phyloP scores from a whole-genome alignment of 805 yeast species.

The Metschnikowia gruessii region DNA sequence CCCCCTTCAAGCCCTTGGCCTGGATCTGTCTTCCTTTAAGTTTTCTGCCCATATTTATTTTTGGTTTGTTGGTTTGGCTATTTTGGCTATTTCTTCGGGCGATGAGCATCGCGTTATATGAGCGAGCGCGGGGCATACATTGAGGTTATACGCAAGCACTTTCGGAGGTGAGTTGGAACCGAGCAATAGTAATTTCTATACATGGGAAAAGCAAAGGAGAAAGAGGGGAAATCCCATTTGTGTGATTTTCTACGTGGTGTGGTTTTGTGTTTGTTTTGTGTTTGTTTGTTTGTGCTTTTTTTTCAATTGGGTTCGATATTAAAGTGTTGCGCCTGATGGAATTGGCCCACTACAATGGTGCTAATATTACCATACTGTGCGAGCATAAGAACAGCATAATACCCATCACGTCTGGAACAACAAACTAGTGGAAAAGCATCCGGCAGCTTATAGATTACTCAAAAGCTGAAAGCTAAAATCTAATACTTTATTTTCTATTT shows the following conservation, averaged over 20 bases:
- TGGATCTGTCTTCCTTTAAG: conserved; percentile 27
- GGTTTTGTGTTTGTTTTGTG: too few species aligned
- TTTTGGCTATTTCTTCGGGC: not conserved
- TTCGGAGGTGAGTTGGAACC: not conserved
- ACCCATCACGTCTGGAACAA: too few species aligned
- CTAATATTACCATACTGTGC: too few species aligned
- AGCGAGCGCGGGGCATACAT: not conserved
- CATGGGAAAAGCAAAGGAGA: too few species aligned
- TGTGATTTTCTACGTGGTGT: too few species aligned
- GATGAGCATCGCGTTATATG: conserved; percentile 19
- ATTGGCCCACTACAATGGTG: too few species aligned
- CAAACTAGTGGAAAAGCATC: too few species aligned
- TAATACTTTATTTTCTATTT: not conserved
- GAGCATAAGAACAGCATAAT: too few species aligned
- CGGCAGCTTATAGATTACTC: not conserved
- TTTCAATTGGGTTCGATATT: too few species aligned
- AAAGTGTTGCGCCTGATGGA: too few species aligned
- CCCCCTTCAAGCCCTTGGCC: conserved; percentile 38
- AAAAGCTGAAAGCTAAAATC: not conserved
- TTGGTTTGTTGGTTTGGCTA: not conserved
- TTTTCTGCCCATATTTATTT: conserved; percentile 29
- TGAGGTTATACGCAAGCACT: conserved; percentile 1
- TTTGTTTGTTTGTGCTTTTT: too few species aligned
- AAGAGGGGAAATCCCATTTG: not conserved
- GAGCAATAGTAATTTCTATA: too few species aligned